These are phyloP conservation scores for Bimuria novae-zelandiae DNA, from an alignment of 2,329 filamentous ascomycete species.

Conservation along the genomic window DNA sequence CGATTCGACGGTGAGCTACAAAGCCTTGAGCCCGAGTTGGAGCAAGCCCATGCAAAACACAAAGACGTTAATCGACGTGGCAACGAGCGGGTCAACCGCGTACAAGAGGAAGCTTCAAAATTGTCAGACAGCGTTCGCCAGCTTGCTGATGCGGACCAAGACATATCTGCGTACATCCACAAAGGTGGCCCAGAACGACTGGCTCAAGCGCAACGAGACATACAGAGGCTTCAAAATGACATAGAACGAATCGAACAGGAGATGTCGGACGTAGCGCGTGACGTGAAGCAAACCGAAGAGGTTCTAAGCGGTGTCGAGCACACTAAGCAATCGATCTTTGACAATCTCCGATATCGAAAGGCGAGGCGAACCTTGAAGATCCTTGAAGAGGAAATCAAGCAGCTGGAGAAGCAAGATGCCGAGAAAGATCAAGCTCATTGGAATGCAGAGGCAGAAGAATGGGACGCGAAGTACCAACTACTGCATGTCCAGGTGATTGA, in stretches of 20 bases:
- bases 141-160: slow-evolving; percentile 73
- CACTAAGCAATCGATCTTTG: slow-evolving; percentile 82
- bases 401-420: slow-evolving; percentile 78
- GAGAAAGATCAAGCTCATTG: slow-evolving; percentile 81
- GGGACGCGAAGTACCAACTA: slow-evolving; percentile 70
- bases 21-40: slow-evolving; percentile 73
- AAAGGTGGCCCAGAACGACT: slow-evolving; percentile 75
- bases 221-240: slow-evolving; percentile 68
- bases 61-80: slow-evolving; percentile 77
- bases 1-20: slow-evolving; percentile 74
- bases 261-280: slow-evolving; percentile 66
- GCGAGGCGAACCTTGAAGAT: slow-evolving; percentile 70
- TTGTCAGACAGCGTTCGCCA: slow-evolving; percentile 77
- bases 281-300: slow-evolving; percentile 77
- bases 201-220: slow-evolving; percentile 68
- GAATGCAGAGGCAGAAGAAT: slow-evolving; percentile 67
- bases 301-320: slow-evolving; percentile 79
- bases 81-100: slow-evolving; percentile 71
- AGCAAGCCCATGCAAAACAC: slow-evolving; percentile 73
- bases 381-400: slow-evolving; percentile 70
- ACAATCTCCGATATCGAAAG: slow-evolving; percentile 86
- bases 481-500: slow-evolving; percentile 74
- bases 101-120: slow-evolving; percentile 71
- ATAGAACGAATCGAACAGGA: slow-evolving; percentile 70
- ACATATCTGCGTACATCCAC: slow-evolving; percentile 80